A percentile compares a stretch with the other conserved stretches of the same genome.
These are phyloP conservation scores for Apiospora saccharicola DNA, from an alignment of 2,329 filamentous ascomycete genomes.

Conservation along the genomic window DNA sequence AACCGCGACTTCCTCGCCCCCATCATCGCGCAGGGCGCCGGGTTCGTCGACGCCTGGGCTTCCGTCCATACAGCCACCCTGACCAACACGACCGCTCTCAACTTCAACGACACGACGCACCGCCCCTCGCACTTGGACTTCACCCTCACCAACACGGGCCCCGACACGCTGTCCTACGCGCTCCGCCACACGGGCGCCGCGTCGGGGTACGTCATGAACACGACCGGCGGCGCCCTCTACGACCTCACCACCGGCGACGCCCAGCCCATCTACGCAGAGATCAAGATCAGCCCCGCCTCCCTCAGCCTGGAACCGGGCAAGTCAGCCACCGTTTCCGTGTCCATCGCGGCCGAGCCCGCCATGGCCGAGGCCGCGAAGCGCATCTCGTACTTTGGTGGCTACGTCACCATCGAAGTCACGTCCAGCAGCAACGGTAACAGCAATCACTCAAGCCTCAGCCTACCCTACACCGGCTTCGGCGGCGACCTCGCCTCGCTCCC, in stretches of 20 bases:
- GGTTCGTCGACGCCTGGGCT: constrained; percentile 12
- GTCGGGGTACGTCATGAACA: constrained; percentile 12
- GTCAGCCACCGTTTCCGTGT: neutral
- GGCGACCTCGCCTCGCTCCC: constrained; percentile 1
- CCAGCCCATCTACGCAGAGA: neutral
- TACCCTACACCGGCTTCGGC: constrained; percentile 12
- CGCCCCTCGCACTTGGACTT: neutral
- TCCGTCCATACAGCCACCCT: neutral
- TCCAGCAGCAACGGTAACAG: neutral
- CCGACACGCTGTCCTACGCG: neutral
- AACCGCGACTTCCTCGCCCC: constrained; percentile 5
- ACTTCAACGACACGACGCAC: constrained; percentile 23
- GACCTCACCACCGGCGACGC: neutral
- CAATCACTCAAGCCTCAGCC: neutral
- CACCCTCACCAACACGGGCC: constrained; percentile 3
- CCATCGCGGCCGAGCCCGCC: constrained; percentile 11
- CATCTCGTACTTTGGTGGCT: constrained; percentile 21
- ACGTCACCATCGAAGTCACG: constrained; percentile 6
- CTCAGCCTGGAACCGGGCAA: neutral
- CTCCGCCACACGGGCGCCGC: neutral
- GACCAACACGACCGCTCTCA: neutral
- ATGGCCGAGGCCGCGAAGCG: neutral
- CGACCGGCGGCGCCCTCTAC: constrained; percentile 6
- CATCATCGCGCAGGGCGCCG: constrained; percentile 11
- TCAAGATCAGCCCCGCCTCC: neutral